These are phyloP conservation scores for Schoenoplectus triqueter DNA, from an alignment of 202 grass and related monocot species.

Conservation along the genomic window DNA sequence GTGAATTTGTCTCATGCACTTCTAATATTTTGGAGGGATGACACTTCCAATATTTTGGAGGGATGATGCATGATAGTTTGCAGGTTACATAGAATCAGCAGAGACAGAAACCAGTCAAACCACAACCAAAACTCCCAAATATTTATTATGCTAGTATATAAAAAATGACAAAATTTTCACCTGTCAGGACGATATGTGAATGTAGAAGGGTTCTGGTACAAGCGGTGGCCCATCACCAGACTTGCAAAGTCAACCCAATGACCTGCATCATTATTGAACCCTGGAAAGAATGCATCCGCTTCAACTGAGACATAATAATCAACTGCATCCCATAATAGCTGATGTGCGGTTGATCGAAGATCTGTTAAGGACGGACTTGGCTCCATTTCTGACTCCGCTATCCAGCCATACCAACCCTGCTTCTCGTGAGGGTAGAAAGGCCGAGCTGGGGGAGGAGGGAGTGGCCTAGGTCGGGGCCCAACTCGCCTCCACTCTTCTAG, in stretches of 20 bases:
- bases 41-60: conserved; percentile 5
- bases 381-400: conserved; percentile 79
- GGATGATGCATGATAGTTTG: background rate
- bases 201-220: conserved; percentile 70
- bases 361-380: conserved; percentile 60
- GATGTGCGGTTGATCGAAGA: conserved; percentile 70
- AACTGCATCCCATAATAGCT: conserved; percentile 79
- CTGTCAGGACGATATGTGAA: conserved; percentile 97
- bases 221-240: conserved; percentile 91
- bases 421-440: conserved; percentile 96
- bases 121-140: background rate
- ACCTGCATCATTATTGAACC: conserved; percentile 87
- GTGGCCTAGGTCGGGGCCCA: conserved; percentile 78
- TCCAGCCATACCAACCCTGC: conserved; percentile 99
- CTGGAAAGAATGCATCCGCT: conserved; percentile 96
- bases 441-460: conserved; percentile 90
- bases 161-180: conserved; percentile 49
- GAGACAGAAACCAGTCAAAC: background rate
- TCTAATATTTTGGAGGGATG: background rate
- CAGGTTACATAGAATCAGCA: background rate
- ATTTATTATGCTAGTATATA: background rate
- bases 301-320: conserved; percentile 96
- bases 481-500: conserved; percentile 84
- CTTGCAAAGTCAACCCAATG: conserved; percentile 77
- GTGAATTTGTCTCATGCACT: background rate